phyloP scores from a whole-genome alignment of 768 basidiomycete genomes.

The Lactarius akahatsu region DNA sequence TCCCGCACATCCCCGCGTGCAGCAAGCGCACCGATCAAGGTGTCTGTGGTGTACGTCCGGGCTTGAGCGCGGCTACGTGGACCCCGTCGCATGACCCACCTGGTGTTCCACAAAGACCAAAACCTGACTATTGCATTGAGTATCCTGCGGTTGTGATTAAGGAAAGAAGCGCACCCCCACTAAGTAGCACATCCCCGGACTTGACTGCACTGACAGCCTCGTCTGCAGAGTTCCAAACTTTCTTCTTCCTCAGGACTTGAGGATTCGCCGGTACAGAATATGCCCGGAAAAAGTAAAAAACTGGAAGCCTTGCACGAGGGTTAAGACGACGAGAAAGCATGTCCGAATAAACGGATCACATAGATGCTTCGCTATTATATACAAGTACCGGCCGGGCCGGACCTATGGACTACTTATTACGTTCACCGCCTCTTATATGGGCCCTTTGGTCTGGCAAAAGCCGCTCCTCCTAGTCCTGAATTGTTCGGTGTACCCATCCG shows the following conservation, averaged over 20 bases:
- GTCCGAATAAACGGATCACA: not conserved
- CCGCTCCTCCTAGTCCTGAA: constrained; percentile 39
- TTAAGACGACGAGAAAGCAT: constrained; percentile 14
- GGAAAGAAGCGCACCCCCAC: constrained; percentile 60
- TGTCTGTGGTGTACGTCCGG: constrained; percentile 50
- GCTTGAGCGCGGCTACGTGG: constrained; percentile 9
- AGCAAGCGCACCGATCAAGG: constrained; percentile 74
- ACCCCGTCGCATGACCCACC: constrained; percentile 43
- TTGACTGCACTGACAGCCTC: constrained; percentile 83
- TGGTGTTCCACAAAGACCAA: constrained; percentile 87
- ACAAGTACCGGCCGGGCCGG: not conserved
- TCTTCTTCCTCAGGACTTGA: constrained; percentile 43
- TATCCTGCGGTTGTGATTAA: not conserved
- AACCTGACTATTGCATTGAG: constrained; percentile 50
- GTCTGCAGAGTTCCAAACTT: constrained; percentile 81
- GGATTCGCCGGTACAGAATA: constrained; percentile 26
- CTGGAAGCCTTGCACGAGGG: constrained; percentile 5
- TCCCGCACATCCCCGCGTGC: constrained; percentile 70
- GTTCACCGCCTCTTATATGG: constrained; percentile 53
- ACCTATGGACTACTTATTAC: not conserved
- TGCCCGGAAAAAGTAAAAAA: constrained; percentile 12
- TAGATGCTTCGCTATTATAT: not conserved
- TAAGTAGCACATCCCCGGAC: constrained; percentile 74
- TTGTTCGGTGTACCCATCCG: constrained; percentile 29
- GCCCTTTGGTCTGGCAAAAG: constrained; percentile 70